Conservation (phyloP, 1,284 basidiomycete genomes). For the Lignosus rhinocerotis region DNA sequence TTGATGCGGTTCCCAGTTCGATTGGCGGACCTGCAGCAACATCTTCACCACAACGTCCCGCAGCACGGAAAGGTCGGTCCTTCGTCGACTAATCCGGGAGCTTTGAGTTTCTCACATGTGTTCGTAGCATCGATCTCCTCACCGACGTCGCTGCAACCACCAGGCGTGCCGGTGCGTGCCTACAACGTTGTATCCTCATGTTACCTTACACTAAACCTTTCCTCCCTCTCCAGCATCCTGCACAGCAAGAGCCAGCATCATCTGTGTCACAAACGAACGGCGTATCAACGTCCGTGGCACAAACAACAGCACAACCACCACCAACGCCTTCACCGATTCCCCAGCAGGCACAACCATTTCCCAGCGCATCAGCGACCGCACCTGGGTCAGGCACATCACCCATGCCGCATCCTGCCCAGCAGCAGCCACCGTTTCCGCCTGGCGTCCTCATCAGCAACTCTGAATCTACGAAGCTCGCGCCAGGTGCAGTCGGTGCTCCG, state of each 20-base stretch:
- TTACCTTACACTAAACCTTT: constrained; percentile 1
- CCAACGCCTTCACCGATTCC: constrained; percentile 56
- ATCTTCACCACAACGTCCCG: constrained; percentile 49
- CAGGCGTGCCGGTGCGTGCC: constrained; percentile 23
- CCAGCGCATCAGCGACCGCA: constrained; percentile 31
- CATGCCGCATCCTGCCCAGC: constrained; percentile 32
- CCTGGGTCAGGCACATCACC: constrained; percentile 30
- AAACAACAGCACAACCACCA: constrained; percentile 22
- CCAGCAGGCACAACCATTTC: constrained; percentile 59
- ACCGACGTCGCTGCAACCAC: constrained; percentile 24
- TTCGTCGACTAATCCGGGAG: neutral
- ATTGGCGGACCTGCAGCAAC: constrained; percentile 52
- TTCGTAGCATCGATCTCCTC: constrained; percentile 25
- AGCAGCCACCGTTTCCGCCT: constrained; percentile 60
- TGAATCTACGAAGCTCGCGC: constrained; percentile 26
- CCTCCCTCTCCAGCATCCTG: constrained; percentile 26
- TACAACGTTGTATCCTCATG: constrained; percentile 9
- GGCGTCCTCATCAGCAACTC: constrained; percentile 59
- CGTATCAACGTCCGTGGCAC: constrained; percentile 12
- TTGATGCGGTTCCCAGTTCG: constrained; percentile 63
- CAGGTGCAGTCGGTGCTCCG: constrained; percentile 25
- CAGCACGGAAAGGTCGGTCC: constrained; percentile 26
- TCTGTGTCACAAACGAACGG: constrained; percentile 26
- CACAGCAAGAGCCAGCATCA: constrained; percentile 28
- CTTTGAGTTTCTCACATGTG: neutral